A percentile compares a stretch with the other conserved stretches of the same genome.
phyloP scores from a whole-genome alignment of 2,329 filamentous ascomycete genomes.

The Aphanocladium album region DNA sequence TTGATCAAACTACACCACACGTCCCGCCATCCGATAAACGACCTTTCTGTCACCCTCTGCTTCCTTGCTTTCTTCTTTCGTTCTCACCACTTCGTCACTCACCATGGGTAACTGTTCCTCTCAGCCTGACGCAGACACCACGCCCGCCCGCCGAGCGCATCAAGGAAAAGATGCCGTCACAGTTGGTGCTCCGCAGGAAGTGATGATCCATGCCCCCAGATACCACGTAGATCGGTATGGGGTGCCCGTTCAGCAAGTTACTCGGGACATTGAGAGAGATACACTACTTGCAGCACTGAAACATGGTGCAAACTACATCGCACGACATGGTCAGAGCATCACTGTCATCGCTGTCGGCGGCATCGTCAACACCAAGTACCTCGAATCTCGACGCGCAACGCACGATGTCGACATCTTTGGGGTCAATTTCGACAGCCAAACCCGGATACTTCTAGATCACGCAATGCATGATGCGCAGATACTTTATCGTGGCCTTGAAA shows the following conservation, averaged over 20 bases:
- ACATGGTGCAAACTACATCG: neutral
- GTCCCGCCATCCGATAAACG: too few species aligned
- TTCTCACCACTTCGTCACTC: neutral
- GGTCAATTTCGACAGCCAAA: slow-evolving; percentile 14
- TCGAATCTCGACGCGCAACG: slow-evolving; percentile 17
- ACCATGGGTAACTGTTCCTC: neutral
- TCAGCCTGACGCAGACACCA: neutral
- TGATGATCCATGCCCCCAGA: neutral
- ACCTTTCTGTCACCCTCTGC: too few species aligned
- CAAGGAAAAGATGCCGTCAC: neutral
- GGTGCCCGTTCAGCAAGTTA: neutral
- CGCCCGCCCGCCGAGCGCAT: neutral
- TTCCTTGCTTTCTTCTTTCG: too few species aligned
- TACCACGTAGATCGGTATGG: neutral
- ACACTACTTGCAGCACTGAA: neutral
- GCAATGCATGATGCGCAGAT: slow-evolving; percentile 19
- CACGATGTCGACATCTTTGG: slow-evolving; percentile 21
- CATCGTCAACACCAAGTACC: slow-evolving; percentile 20
- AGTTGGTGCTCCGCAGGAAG: neutral
- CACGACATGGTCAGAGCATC: neutral
- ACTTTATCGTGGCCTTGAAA: slow-evolving; percentile 16
- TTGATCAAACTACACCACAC: too few species aligned
- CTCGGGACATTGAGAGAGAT: neutral
- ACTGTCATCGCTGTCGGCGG: slow-evolving; percentile 17
- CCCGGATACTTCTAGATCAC: slow-evolving; percentile 14